A percentile compares a stretch with the other conserved stretches of the same genome.
These are phyloP conservation scores for Phytophthora idaei DNA, from an alignment of 352 stramenopile genomes.

Conservation along the genomic window DNA sequence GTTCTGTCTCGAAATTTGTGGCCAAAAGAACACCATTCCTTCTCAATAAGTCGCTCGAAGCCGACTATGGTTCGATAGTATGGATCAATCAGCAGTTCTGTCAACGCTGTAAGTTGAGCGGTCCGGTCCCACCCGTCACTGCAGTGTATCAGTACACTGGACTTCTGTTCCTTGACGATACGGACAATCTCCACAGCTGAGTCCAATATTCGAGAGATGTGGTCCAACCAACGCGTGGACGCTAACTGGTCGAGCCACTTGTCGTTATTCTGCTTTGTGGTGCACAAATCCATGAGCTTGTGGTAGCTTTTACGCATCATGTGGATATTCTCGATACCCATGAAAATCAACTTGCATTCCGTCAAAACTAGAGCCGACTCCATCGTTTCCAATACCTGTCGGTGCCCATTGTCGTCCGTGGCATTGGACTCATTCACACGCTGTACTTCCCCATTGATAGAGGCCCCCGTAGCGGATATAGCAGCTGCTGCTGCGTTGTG, in stretches of 20 bases:
- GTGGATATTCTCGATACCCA: conserved; percentile 94
- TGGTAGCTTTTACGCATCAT: conserved; percentile 88
- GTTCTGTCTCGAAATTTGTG: conserved; percentile 88
- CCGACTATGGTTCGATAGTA: conserved; percentile 90
- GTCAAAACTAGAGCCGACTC: conserved; percentile 69
- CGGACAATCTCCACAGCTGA: conserved; percentile 86
- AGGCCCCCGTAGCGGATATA: conserved; percentile 20
- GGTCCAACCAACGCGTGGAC: conserved; percentile 75
- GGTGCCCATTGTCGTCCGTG: conserved; percentile 16
- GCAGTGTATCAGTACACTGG: conserved; percentile 97
- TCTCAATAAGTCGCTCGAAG: conserved; percentile 88
- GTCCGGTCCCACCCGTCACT: conserved; percentile 98
- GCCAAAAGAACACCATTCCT: conserved; percentile 91
- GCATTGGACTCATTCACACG: conserved; percentile 10
- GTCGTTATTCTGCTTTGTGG: conserved; percentile 68
- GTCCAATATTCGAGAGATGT: conserved; percentile 80
- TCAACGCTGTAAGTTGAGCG: conserved; percentile 82
- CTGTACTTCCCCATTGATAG: conserved; percentile 27
- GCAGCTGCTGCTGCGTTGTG: conserved; percentile 29
- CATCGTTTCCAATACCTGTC: conserved; percentile 46
- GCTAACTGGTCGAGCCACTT: conserved; percentile 84
- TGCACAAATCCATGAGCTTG: conserved; percentile 74
- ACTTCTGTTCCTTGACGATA: conserved; percentile 80
- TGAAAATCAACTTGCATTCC: conserved; percentile 88
- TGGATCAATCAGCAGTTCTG: conserved; percentile 90